These are phyloP conservation scores for Xylaria hypoxylon DNA, from an alignment of 2,329 filamentous ascomycete species.

Conservation along the genomic window DNA sequence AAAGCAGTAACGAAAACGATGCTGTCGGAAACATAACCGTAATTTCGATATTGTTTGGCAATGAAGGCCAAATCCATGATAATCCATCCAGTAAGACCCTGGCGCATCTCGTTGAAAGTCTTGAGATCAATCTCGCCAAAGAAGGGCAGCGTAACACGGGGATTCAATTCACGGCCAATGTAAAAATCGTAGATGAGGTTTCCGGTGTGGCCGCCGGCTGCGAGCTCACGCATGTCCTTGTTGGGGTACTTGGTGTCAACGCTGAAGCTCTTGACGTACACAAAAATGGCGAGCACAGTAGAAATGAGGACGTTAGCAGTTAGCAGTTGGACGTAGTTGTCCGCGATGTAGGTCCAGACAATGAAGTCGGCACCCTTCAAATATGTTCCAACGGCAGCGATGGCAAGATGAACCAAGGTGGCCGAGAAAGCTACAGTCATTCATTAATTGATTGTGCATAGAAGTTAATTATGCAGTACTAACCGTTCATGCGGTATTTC, in stretches of 20 bases:
- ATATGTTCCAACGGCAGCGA: conserved; percentile 78
- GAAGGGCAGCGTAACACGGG: conserved; percentile 80
- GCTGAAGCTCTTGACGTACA: conserved; percentile 84
- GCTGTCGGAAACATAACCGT: conserved; percentile 86
- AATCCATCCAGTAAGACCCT: conserved; percentile 90
- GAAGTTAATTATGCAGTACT: conserved; percentile 39
- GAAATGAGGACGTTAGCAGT: conserved; percentile 85
- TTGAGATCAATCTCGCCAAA: conserved; percentile 92
- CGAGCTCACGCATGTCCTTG: conserved; percentile 79
- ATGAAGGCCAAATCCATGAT: conserved; percentile 86
- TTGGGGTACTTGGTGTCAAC: conserved; percentile 76
- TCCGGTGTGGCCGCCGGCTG: conserved; percentile 82
- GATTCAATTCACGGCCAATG: conserved; percentile 95
- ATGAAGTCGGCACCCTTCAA: conserved; percentile 83
- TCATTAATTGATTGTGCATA: conserved; percentile 21
- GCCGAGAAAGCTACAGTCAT: conserved; percentile 74
- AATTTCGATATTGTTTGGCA: conserved; percentile 87
- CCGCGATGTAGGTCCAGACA: conserved; percentile 92
- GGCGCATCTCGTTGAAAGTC: conserved; percentile 86
- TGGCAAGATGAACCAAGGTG: conserved; percentile 76
- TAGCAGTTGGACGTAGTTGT: conserved; percentile 88
- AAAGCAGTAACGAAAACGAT: conserved; percentile 82
- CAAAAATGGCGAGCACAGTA: conserved; percentile 77
- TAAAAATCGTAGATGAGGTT: conserved; percentile 96
- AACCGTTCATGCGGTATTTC: conserved; percentile 85